Evolutionary conservation across 495 filamentous ascomycete genomes (phyloP), one percentile per base, ranked within the genome.

Genomic region (Aspergillus hancockii): DNA sequence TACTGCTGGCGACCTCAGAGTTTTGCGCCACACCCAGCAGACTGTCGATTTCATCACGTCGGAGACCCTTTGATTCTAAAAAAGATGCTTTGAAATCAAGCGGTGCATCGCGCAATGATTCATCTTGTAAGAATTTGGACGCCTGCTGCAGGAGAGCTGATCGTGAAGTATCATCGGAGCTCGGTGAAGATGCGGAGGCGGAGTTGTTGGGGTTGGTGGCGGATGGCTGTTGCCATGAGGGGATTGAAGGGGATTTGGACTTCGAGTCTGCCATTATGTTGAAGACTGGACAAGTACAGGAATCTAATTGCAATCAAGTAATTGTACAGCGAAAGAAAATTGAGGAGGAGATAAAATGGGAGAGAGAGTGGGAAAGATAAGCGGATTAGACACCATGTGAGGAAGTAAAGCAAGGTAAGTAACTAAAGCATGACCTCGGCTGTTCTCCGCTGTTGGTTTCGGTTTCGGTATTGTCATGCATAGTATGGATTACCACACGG

Each of bases 51-150:
- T 95, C 90, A 34, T 82, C 75, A 4, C 79, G 69, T 3, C 73
- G 80, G 8, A 97, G 72, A 0, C 91, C 92, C 69, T 98, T 97
- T 34, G 83, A 84, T 63, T 88, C 82, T 8, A 98, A 75, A 59
- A 97, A 97, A 3, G 82, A 80, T 28, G 85, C 77, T 74, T 96
- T 94, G 71, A 85, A 85, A 52, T 90, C 88, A 46, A 79, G 78
- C 1, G 88, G 78, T 10, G 88, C 84, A 67, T 88, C 77, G 31
- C 83, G 82, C 47, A 96, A 89, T n/a, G 79, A 81, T 8, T 89
- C 85, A 55, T 93, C 89, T 43, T 89, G 75, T n/a, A 98, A 83
- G 67, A 97, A 97, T 56, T 79, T 86, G 34, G 81, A 75, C 19
- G 91, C 91, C 67, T 91, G 85, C 18, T 90, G 84, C 18, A 93